A percentile compares a stretch with the other conserved stretches of the same genome.
Conservation (phyloP, 2,329 filamentous ascomycete genomes). For the Cladophialophora chaetospira region DNA sequence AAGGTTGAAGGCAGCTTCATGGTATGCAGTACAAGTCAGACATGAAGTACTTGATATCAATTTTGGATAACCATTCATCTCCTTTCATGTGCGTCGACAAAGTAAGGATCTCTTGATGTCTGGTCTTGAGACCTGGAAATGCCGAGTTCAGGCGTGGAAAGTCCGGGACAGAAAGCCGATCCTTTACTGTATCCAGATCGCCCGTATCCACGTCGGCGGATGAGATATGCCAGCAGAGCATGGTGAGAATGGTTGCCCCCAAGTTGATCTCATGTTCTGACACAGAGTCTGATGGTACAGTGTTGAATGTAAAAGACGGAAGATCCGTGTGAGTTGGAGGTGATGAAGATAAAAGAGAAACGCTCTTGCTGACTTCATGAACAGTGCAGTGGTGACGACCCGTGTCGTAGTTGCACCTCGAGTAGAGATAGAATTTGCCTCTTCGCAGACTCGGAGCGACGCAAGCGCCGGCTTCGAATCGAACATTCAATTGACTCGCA, state of each 20-base stretch:
- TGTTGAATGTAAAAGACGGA: not conserved
- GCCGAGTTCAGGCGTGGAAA: not conserved
- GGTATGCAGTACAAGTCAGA: too few relatives aligned
- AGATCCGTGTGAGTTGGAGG: not conserved
- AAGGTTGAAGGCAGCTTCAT: too few relatives aligned
- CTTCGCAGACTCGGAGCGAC: not conserved
- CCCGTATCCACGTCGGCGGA: not conserved
- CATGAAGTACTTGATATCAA: too few relatives aligned
- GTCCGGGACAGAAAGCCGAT: too few relatives aligned
- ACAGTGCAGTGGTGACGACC: constrained; percentile 9
- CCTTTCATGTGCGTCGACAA: too few relatives aligned
- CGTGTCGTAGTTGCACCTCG: constrained; percentile 7
- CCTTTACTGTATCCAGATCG: too few relatives aligned
- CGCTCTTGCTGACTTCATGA: not conserved
- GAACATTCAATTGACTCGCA: not conserved
- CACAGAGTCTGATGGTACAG: not conserved
- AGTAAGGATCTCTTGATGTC: too few relatives aligned
- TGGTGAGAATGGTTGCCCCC: not conserved
- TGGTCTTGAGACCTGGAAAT: too few relatives aligned
- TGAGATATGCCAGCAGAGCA: not conserved
- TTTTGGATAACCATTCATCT: too few relatives aligned
- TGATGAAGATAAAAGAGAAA: not conserved
- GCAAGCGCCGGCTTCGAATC: not conserved
- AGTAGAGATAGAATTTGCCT: constrained; percentile 1
- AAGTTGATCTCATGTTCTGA: not conserved